Evolutionary conservation across 2,329 filamentous ascomycete genomes (phyloP).

Genomic region (Calonectria fujianensis): DNA sequence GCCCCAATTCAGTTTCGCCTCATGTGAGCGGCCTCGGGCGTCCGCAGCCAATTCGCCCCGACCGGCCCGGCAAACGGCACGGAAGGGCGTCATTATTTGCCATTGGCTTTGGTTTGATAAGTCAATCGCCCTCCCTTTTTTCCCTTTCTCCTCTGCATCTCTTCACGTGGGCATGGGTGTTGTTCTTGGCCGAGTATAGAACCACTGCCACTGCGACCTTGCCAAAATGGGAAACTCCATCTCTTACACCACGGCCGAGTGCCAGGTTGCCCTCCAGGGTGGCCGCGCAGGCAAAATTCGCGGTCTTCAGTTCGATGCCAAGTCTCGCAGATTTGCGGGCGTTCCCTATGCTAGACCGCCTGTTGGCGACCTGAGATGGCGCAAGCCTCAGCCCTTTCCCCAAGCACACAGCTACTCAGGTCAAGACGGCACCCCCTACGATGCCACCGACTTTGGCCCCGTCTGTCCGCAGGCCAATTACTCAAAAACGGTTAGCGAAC

Average conservation of each 20-base stretch:
- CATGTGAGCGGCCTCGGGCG: not conserved
- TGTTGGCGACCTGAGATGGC: slow-evolving; percentile 60
- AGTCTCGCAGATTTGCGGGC: slow-evolving; percentile 59
- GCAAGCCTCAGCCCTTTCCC: slow-evolving; percentile 59
- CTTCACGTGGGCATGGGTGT: not conserved
- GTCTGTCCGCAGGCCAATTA: slow-evolving; percentile 63
- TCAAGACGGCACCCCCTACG: slow-evolving; percentile 55
- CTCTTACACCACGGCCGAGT: slow-evolving; percentile 37
- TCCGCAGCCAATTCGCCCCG: not conserved
- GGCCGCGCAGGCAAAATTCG: slow-evolving; percentile 44
- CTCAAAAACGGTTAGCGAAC: slow-evolving; percentile 39
- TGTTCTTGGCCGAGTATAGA: not conserved
- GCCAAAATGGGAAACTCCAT: slow-evolving; percentile 40
- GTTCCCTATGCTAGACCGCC: slow-evolving; percentile 65
- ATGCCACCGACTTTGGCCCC: slow-evolving; percentile 60
- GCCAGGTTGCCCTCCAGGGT: slow-evolving; percentile 32
- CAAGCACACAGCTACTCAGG: slow-evolving; percentile 53
- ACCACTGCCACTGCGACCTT: slow-evolving; percentile 2
- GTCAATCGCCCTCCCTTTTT: slow-evolving; percentile 18
- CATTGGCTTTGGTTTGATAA: slow-evolving; percentile 19
- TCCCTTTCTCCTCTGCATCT: slow-evolving; percentile 4
- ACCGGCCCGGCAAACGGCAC: not conserved
- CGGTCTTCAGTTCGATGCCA: slow-evolving; percentile 60
- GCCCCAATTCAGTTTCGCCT: not conserved
- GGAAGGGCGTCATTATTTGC: not conserved